These are phyloP conservation scores for Lasiosphaeria hispida DNA, from an alignment of 495 filamentous ascomycete species.

Conservation along the genomic window DNA sequence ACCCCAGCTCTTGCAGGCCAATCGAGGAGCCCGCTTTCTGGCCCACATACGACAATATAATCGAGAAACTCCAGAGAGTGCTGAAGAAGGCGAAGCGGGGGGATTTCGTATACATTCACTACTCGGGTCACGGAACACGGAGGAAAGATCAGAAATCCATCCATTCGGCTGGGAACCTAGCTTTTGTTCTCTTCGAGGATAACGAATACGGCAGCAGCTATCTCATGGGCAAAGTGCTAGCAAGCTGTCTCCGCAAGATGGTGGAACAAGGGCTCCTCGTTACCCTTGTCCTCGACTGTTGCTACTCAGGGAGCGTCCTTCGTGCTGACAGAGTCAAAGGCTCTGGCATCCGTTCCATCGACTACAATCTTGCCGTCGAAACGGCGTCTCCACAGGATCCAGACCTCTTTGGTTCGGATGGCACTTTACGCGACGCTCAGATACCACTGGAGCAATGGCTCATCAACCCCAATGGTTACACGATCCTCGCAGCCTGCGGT, in stretches of 20 bases:
- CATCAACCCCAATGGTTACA: too few relatives aligned
- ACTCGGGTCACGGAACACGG: background rate
- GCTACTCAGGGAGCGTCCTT: background rate
- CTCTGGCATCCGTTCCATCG: background rate
- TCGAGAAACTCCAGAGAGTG: background rate
- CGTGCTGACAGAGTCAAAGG: background rate
- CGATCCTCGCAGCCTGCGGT: too few relatives aligned
- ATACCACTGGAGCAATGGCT: too few relatives aligned
- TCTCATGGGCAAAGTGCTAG: background rate
- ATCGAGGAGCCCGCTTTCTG: background rate
- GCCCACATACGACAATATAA: background rate
- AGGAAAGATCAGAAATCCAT: background rate
- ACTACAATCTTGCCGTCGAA: background rate
- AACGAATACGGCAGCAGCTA: conserved; percentile 2
- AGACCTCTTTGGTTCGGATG: too few relatives aligned
- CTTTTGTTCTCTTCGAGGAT: conserved; percentile 4
- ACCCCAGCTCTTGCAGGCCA: conserved; percentile 2
- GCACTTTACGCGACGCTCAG: too few relatives aligned
- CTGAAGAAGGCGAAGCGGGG: background rate
- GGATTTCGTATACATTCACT: conserved; percentile 6
- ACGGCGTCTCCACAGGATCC: too few relatives aligned
- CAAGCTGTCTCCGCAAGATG: conserved; percentile 1
- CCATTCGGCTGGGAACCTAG: background rate
- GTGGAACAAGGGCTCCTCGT: background rate
- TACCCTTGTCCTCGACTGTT: conserved; percentile 7